Conservation (phyloP, 352 stramenopile species). For the Phytophthora europaea region DNA sequence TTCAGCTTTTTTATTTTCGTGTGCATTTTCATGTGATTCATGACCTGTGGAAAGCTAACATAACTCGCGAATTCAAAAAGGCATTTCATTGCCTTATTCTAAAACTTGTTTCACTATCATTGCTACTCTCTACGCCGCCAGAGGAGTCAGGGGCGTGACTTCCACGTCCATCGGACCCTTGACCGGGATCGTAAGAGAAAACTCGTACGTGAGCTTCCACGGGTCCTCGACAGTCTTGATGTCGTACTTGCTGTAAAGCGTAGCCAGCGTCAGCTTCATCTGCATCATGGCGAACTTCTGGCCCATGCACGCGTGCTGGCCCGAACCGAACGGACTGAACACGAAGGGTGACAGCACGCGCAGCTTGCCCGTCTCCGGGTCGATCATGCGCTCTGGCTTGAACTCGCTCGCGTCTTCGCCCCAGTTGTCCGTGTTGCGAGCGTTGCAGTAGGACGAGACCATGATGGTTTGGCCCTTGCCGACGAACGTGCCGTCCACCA, state of each 20-base stretch:
- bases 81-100: not conserved
- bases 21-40: no score
- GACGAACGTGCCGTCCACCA: slow-evolving; percentile 41
- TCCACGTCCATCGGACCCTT: slow-evolving; percentile 40
- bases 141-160: slow-evolving; percentile 19
- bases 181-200: slow-evolving; percentile 53
- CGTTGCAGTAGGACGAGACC: slow-evolving; percentile 36
- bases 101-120: not conserved
- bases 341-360: slow-evolving; percentile 24
- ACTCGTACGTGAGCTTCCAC: slow-evolving; percentile 54
- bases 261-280: slow-evolving; percentile 67
- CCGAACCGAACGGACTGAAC: slow-evolving; percentile 58
- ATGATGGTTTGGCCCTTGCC: slow-evolving; percentile 31
- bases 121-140: not conserved
- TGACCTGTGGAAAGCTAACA: no score
- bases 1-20: no score
- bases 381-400: slow-evolving; percentile 73
- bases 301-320: slow-evolving; percentile 63
- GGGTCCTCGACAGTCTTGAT: slow-evolving; percentile 51
- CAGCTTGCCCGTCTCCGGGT: slow-evolving; percentile 43
- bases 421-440: slow-evolving; percentile 52
- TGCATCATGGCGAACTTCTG: slow-evolving; percentile 60
- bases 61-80: not conserved
- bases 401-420: slow-evolving; percentile 57
- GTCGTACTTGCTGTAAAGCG: slow-evolving; percentile 58